Percentiles rank a stretch among this genome's conserved stretches.
Evolutionary conservation across 1,284 basidiomycete genomes (phyloP).

Genomic region (Trichosporon ovoides): DNA sequence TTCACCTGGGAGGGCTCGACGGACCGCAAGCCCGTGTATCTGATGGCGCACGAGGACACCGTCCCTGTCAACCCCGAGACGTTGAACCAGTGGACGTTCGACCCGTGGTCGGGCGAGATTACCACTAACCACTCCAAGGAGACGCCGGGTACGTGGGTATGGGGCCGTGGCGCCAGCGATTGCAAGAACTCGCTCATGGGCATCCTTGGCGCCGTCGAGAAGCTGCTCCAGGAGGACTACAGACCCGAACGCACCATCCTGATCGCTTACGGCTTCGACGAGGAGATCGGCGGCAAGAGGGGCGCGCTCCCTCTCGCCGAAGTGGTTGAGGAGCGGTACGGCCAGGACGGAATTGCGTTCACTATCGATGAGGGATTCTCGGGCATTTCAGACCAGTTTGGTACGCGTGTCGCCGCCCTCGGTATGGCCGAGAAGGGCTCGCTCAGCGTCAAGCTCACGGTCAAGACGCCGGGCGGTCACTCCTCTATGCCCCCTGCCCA

Average conservation of each 20-base stretch:
- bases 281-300: conserved; percentile 46
- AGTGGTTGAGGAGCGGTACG: conserved; percentile 46
- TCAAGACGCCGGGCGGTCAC: conserved; percentile 48
- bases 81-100: conserved; percentile 51
- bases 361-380: conserved; percentile 52
- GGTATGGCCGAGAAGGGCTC: conserved; percentile 53
- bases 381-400: conserved; percentile 41
- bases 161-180: conserved; percentile 53
- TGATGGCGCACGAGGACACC: conserved; percentile 53
- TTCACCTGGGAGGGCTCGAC: conserved; percentile 51
- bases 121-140: conserved; percentile 42
- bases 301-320: conserved; percentile 44
- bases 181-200: conserved; percentile 52
- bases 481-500: conserved; percentile 47
- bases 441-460: conserved; percentile 38
- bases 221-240: conserved; percentile 50
- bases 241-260: conserved; percentile 51
- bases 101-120: conserved; percentile 52
- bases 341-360: conserved; percentile 46
- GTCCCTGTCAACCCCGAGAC: conserved; percentile 55
- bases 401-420: conserved; percentile 43
- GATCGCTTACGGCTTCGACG: conserved; percentile 54
- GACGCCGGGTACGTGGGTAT: conserved; percentile 49
- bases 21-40: conserved; percentile 43
- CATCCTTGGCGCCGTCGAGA: conserved; percentile 52